Evolutionary conservation across 2,329 filamentous ascomycete genomes (phyloP).

Genomic region (Parastagonospora nodorum): DNA sequence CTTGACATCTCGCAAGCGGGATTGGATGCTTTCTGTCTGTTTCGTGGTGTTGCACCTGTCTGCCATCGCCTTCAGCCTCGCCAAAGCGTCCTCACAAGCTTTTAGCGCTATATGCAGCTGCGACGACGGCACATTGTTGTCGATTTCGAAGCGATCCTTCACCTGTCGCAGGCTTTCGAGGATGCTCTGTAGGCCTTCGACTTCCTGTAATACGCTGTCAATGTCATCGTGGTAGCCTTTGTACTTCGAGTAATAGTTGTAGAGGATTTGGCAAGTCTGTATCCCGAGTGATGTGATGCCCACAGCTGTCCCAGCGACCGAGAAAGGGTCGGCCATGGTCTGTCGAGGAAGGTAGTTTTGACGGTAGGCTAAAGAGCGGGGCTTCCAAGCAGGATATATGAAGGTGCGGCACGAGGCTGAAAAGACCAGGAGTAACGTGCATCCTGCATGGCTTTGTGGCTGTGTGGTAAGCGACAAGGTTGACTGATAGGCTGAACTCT

Average conservation of each 20-base stretch:
- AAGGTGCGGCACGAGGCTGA: not conserved
- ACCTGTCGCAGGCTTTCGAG: constrained; percentile 4
- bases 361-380: not conserved
- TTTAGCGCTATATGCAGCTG: constrained; percentile 4
- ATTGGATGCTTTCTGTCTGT: not conserved
- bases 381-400: not conserved
- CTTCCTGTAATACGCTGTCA: constrained; percentile 1
- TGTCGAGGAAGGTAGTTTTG: not conserved
- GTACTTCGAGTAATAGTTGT: constrained; percentile 11
- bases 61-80: not conserved
- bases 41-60: not conserved
- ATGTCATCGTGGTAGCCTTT: constrained; percentile 10
- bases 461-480: not conserved
- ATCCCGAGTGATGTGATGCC: constrained; percentile 16
- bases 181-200: constrained; percentile 7
- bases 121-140: constrained; percentile 8
- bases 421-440: not conserved
- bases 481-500: not conserved
- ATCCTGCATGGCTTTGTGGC: not conserved
- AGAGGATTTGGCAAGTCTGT: constrained; percentile 15
- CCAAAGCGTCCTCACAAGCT: not conserved
- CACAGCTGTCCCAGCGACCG: constrained; percentile 4
- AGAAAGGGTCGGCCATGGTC: not conserved
- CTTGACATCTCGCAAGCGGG: not conserved
- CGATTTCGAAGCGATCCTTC: constrained; percentile 9